Conservation (phyloP, 495 filamentous ascomycete genomes). For the Letharia columbiana region DNA sequence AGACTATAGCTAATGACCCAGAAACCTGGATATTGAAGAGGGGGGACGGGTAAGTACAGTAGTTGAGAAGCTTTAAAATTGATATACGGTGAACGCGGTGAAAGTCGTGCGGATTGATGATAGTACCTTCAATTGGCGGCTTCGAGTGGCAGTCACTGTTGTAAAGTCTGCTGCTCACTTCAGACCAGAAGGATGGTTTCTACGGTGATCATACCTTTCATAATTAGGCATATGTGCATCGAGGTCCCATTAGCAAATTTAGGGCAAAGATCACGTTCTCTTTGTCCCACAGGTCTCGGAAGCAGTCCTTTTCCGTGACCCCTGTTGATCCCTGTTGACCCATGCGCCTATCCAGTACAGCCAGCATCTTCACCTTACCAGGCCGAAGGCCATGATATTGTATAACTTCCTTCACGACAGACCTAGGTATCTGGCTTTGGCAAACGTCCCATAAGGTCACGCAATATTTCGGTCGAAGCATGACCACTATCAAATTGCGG, state of each 20-base stretch:
- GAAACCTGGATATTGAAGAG: not conserved
- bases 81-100: constrained; percentile 1
- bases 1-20: not conserved
- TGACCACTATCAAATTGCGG: not conserved
- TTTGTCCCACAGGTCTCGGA: constrained; percentile 23
- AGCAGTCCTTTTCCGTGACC: constrained; percentile 20
- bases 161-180: not conserved
- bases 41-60: not conserved
- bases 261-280: constrained; percentile 15
- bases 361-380: not conserved
- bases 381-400: not conserved
- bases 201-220: constrained; percentile 4
- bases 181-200: not conserved
- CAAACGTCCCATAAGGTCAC: not conserved
- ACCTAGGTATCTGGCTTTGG: not conserved
- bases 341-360: not conserved
- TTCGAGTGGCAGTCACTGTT: not conserved
- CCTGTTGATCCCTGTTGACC: constrained; percentile 17
- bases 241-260: constrained; percentile 17
- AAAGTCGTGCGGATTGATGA: not conserved
- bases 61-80: not conserved
- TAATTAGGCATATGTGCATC: constrained; percentile 26
- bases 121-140: not conserved
- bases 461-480: not conserved
- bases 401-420: not conserved